Evolutionary conservation across 768 basidiomycete species (phyloP).

Genomic region (Suillus tomentosus): DNA sequence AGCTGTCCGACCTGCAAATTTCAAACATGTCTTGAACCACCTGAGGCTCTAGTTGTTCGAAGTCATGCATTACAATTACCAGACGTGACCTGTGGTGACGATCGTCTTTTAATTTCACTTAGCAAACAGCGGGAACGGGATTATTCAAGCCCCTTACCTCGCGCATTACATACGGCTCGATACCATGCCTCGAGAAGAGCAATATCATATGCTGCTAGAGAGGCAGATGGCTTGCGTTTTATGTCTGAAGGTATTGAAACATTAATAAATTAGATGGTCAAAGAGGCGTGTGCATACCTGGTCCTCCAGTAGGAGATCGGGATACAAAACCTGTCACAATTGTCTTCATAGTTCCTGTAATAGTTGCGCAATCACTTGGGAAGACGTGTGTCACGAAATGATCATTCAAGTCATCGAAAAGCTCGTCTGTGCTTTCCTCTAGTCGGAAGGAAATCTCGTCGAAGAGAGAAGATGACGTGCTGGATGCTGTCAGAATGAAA

Average conservation of each 20-base stretch:
- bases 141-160: constrained; percentile 36
- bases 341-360: constrained; percentile 53
- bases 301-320: constrained; percentile 30
- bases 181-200: constrained; percentile 63
- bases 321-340: constrained; percentile 57
- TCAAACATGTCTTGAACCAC: constrained; percentile 72
- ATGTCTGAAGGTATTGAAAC: constrained; percentile 28
- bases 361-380: constrained; percentile 56
- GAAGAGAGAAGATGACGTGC: constrained; percentile 49
- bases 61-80: constrained; percentile 67
- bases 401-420: constrained; percentile 20
- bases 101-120: constrained; percentile 8
- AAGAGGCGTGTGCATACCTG: constrained; percentile 29
- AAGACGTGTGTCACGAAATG: constrained; percentile 52
- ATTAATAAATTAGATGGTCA: background rate
- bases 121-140: constrained; percentile 4
- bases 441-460: constrained; percentile 43
- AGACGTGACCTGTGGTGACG: constrained; percentile 39
- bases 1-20: constrained; percentile 60
- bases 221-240: constrained; percentile 49
- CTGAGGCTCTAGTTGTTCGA: constrained; percentile 66
- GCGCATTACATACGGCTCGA: constrained; percentile 37
- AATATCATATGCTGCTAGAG: constrained; percentile 65
- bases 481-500: constrained; percentile 34
- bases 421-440: constrained; percentile 30